phyloP scores from a whole-genome alignment of 176 grass and related monocot species.

The sorghum (Sorghum bicolor) region Sorghum_bicolor_NCBIv3 NC_012872.2:56240501-56241000 shows the following conservation, averaged over 20 bases:
- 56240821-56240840: neutral
- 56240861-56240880: neutral
- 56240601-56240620: constrained; percentile 51
- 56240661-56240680: constrained; percentile 34
- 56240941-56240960: neutral
- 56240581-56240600: constrained; percentile 62
- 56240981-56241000: no score
- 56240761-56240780: neutral
- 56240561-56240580: constrained; percentile 41
- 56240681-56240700: constrained; percentile 23
- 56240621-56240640: constrained; percentile 60
- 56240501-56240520: constrained; percentile 47
- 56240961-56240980: neutral
- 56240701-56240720: neutral
- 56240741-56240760: neutral
- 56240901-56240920: neutral
- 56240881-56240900: neutral
- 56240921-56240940: neutral
- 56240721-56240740: neutral
- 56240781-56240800: neutral
- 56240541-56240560: constrained; percentile 57
- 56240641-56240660: constrained; percentile 58
- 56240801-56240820: neutral
- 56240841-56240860: neutral
- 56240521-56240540: constrained; percentile 62